Conservation (phyloP, 306 rosid genomes). For the Trifolium pratense region DNA sequence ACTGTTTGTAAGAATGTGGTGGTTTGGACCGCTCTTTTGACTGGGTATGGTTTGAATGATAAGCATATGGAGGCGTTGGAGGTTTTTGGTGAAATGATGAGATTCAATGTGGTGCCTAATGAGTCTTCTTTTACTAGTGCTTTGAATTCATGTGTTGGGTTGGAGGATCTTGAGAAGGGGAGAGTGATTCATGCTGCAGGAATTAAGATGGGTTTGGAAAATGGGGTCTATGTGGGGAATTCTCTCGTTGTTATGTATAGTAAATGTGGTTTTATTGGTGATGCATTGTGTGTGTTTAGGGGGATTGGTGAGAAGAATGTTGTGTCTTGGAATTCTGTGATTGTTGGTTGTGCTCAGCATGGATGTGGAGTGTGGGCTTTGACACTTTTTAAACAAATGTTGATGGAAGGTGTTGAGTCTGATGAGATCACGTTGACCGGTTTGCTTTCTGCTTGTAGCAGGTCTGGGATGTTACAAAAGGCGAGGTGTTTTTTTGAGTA, state of each 20-base stretch:
- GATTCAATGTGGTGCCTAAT: conserved; percentile 56
- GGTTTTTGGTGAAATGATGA: conserved; percentile 68
- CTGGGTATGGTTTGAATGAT: conserved; percentile 69
- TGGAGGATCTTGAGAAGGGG: conserved; percentile 78
- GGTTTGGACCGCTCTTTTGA: conserved; percentile 84
- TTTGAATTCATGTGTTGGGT: conserved; percentile 78
- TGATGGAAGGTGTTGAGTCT: conserved; percentile 54
- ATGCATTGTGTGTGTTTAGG: conserved; percentile 64
- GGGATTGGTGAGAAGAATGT: conserved; percentile 57
- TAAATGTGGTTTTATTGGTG: conserved; percentile 70
- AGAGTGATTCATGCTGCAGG: conserved; percentile 56
- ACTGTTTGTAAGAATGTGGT: conserved; percentile 62
- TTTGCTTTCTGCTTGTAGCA: conserved; percentile 86
- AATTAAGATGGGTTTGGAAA: conserved; percentile 64
- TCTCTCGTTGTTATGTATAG: conserved; percentile 79
- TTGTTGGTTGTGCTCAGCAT: conserved; percentile 83
- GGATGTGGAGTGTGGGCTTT: conserved; percentile 68
- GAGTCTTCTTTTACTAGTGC: conserved; percentile 88
- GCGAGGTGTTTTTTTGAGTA: conserved; percentile 66
- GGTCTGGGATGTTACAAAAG: conserved; percentile 73
- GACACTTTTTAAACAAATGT: conserved; percentile 67
- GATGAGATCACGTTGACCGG: conserved; percentile 84
- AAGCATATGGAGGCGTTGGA: conserved; percentile 57
- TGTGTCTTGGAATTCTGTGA: conserved; percentile 82
- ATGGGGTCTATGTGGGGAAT: conserved; percentile 65